phyloP scores from a whole-genome alignment of 495 filamentous ascomycete genomes.

The Cairneyella variabilis region DNA sequence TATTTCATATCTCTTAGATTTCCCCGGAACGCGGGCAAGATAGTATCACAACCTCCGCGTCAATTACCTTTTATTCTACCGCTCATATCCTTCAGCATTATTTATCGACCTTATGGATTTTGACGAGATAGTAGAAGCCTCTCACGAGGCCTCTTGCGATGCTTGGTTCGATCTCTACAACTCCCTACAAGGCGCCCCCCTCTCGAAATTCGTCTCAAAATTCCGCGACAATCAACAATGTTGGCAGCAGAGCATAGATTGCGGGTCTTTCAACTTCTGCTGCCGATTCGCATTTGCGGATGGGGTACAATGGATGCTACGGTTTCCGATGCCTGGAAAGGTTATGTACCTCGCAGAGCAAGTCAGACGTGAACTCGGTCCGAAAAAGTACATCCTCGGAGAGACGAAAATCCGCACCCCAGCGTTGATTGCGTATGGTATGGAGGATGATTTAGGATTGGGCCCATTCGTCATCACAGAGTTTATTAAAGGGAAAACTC shows the following conservation, averaged over 20 bases:
- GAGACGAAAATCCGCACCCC: slow-evolving; percentile 38
- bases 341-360: slow-evolving; percentile 25
- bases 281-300: slow-evolving; percentile 32
- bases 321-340: slow-evolving; percentile 35
- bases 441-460: slow-evolving; percentile 26
- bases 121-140: neutral
- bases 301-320: slow-evolving; percentile 33
- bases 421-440: slow-evolving; percentile 33
- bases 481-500: slow-evolving; percentile 28
- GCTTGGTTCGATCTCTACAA: neutral
- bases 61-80: neutral
- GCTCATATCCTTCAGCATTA: neutral
- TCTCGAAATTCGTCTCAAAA: slow-evolving; percentile 16
- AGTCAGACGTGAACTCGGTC: neutral
- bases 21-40: too few species aligned
- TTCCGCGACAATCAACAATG: neutral
- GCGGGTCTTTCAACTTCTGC: slow-evolving; percentile 32
- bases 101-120: neutral
- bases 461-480: slow-evolving; percentile 43
- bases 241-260: neutral
- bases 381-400: slow-evolving; percentile 3
- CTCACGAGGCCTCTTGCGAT: neutral
- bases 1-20: too few species aligned
- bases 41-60: neutral
- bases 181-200: neutral